Evolutionary conservation across 108 stramenopile species (phyloP), one percentile per base, ranked within the genome.

Genomic region (Fragilaria crotonensis): DNA sequence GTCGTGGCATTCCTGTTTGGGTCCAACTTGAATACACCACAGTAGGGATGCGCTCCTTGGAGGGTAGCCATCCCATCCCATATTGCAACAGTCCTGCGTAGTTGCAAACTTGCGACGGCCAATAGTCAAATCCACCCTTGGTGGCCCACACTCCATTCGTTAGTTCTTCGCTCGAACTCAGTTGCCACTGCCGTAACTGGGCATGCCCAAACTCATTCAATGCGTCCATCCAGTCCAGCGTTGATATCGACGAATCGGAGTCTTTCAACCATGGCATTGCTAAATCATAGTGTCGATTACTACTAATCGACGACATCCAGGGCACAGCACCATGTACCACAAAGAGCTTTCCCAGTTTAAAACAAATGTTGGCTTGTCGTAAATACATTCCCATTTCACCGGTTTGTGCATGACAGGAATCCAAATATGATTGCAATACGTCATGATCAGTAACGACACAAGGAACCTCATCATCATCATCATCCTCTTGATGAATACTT

Each of bases 241-340:
- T 60, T 26, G 48, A 49, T 21, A 70, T 45, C 14, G 59, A 60
- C 32, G 53, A 31, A 48, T 78, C 65, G 3, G 41, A 27, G 0
- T 7, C 51, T 28, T 59, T 55, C 2, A 76, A 48, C 83, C 83
- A 90, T 25, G 89, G 89, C 57, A 80, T 76, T 31, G 74, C 77
- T 61, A 71, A 81, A 46, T 79, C 73, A 52, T 80, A 60, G 11
- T 7, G 36, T 11, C 14, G 11, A 7, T 7, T 41, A 14, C 14
- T 41, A n/a, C n/a, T n/a, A n/a, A n/a, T n/a, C n/a, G 53, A 53
- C 22, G 23, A 29, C 21, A 70, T 66, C 55, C 81, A 58, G 4
- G 90, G 86, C 48, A 91, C 54, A 23, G 90, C 79, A 59, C 90
- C 90, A 59, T 91, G 90, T 48, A 91, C 27, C 66, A 87, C 81